These are phyloP conservation scores for Maudiozyma turicensis DNA, from an alignment of 805 yeast genomes.

Conservation along the genomic window DNA sequence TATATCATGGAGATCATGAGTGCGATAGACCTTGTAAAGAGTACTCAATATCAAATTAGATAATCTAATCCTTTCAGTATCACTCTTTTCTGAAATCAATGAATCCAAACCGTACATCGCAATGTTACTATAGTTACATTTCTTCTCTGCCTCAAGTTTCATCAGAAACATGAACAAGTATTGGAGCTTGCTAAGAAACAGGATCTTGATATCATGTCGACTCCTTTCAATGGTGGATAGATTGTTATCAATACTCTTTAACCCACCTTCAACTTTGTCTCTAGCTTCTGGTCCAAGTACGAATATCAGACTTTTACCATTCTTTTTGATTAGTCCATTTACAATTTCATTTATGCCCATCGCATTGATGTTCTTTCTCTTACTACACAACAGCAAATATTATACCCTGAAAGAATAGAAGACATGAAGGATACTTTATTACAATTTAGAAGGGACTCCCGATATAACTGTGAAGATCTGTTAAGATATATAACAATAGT, in stretches of 20 bases:
- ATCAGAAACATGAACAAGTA: constrained; percentile 28
- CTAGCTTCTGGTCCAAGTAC: constrained; percentile 22
- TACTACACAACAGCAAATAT: too few species aligned
- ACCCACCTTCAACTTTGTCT: constrained; percentile 13
- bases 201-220: constrained; percentile 14
- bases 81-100: constrained; percentile 1
- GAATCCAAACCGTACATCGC: constrained; percentile 25
- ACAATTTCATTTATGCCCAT: constrained; percentile 5
- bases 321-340: constrained; percentile 5
- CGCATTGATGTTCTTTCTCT: neutral
- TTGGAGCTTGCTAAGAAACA: constrained; percentile 25
- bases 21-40: constrained; percentile 15
- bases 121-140: constrained; percentile 13
- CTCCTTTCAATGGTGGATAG: constrained; percentile 9
- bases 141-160: constrained; percentile 21
- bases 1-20: constrained; percentile 10
- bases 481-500: too few species aligned
- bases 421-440: too few species aligned
- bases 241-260: constrained; percentile 9
- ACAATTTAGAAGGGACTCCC: too few species aligned
- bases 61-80: constrained; percentile 8
- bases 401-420: too few species aligned
- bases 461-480: too few species aligned
- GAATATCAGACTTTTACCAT: constrained; percentile 15
- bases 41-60: constrained; percentile 18